phyloP scores from a whole-genome alignment of 2,329 filamentous ascomycete species.

The Penicillium psychrosexuale region DNA sequence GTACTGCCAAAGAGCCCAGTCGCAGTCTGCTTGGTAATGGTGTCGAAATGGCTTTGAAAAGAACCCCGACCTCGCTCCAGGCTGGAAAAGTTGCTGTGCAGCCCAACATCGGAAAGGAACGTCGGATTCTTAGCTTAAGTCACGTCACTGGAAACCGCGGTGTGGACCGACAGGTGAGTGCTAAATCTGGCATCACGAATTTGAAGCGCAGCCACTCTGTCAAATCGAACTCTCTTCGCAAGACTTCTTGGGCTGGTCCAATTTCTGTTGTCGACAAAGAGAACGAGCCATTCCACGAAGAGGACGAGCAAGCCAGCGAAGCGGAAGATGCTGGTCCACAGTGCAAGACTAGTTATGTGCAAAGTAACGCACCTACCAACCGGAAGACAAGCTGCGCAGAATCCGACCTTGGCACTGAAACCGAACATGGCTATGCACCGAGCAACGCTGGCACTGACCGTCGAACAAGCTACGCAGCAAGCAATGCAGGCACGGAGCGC shows the following conservation, averaged over 20 bases:
- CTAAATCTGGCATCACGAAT: conserved; percentile 49
- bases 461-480: conserved; percentile 43
- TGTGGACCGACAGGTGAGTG: conserved; percentile 33
- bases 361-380: conserved; percentile 23
- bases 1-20: conserved; percentile 31
- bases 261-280: conserved; percentile 54
- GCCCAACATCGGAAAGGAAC: conserved; percentile 53
- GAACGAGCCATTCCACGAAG: conserved; percentile 61
- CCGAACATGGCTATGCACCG: conserved; percentile 32
- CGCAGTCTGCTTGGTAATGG: conserved; percentile 41
- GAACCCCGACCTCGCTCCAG: conserved; percentile 44
- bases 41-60: conserved; percentile 50
- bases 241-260: conserved; percentile 66
- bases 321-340: conserved; percentile 49
- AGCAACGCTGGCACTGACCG: conserved; percentile 52
- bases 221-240: conserved; percentile 61
- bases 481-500: conserved; percentile 17
- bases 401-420: not conserved
- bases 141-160: conserved; percentile 75
- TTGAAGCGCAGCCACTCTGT: conserved; percentile 78
- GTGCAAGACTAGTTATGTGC: conserved; percentile 43
- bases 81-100: conserved; percentile 44
- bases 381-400: conserved; percentile 5
- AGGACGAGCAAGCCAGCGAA: conserved; percentile 53
- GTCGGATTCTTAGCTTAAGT: conserved; percentile 84